phyloP scores from a whole-genome alignment of 2,329 filamentous ascomycete genomes.

The Aureobasidium subglaciale region DNA sequence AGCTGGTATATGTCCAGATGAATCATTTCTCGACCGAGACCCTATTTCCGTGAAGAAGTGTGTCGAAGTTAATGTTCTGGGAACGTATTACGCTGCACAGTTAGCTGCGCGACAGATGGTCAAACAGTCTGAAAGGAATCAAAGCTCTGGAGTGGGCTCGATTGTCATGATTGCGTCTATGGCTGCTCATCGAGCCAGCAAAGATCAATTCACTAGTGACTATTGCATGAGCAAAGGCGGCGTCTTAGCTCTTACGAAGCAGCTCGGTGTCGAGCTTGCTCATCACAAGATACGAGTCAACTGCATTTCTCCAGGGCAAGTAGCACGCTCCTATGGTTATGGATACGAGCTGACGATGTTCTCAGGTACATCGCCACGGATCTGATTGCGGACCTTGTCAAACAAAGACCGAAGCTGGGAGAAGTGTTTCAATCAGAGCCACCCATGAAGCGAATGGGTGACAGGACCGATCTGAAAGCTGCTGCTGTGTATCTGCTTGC shows the following conservation, averaged over 20 bases:
- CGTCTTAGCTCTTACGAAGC: slow-evolving; percentile 11
- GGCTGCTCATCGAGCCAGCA: slow-evolving; percentile 27
- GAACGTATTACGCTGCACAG: slow-evolving; percentile 33
- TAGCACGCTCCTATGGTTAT: too few species aligned
- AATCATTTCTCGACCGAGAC: slow-evolving; percentile 16
- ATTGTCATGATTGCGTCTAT: slow-evolving; percentile 32
- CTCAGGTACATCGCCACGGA: slow-evolving; percentile 30
- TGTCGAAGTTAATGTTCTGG: slow-evolving; percentile 21
- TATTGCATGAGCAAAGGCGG: slow-evolving; percentile 17
- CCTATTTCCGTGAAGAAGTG: slow-evolving; percentile 8
- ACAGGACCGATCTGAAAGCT: slow-evolving; percentile 34
- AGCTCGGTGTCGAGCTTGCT: slow-evolving; percentile 28
- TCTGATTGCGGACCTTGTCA: slow-evolving; percentile 29
- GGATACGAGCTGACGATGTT: background rate
- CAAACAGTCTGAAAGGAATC: slow-evolving; percentile 23
- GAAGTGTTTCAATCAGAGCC: slow-evolving; percentile 34
- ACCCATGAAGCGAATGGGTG: slow-evolving; percentile 34
- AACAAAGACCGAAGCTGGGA: slow-evolving; percentile 24
- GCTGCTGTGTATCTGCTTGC: slow-evolving; percentile 34
- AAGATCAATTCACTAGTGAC: slow-evolving; percentile 28
- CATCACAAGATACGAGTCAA: slow-evolving; percentile 21
- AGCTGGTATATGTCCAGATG: slow-evolving; percentile 15
- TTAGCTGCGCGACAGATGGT: slow-evolving; percentile 32
- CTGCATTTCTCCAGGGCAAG: slow-evolving; percentile 31
- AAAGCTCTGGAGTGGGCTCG: slow-evolving; percentile 22